phyloP scores from a whole-genome alignment of 345 rosid genomes.

The Pugionium dolabratum region DNA sequence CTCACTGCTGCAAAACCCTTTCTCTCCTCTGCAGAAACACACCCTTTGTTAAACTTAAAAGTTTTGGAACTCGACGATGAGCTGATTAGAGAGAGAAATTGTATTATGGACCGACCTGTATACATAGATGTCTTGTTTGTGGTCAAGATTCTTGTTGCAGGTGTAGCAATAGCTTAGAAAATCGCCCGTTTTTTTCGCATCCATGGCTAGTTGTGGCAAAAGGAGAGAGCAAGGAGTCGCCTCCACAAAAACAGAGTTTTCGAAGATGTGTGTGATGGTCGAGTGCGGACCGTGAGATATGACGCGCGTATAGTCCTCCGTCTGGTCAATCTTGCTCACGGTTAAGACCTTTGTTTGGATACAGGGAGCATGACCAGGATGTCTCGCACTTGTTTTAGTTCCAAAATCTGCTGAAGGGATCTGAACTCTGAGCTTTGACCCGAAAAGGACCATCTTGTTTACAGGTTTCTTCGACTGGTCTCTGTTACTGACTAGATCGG shows the following conservation, averaged over 20 bases:
- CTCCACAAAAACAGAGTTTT: conserved; percentile 65
- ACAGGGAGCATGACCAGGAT: conserved; percentile 30
- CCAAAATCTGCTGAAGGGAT: conserved; percentile 63
- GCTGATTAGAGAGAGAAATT: background rate
- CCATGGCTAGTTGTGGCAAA: background rate
- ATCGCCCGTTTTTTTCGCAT: background rate
- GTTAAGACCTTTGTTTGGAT: conserved; percentile 41
- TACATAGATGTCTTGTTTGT: conserved; percentile 50
- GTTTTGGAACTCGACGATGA: background rate
- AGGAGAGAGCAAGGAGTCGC: conserved; percentile 27
- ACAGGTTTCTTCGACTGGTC: conserved; percentile 35
- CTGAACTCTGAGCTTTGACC: conserved; percentile 53
- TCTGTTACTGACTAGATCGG: conserved; percentile 49
- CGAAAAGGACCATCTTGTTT: conserved; percentile 58
- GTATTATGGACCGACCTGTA: conserved; percentile 56
- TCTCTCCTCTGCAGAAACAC: conserved; percentile 67
- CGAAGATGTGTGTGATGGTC: conserved; percentile 76
- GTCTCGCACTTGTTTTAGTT: conserved; percentile 45
- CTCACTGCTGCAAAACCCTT: conserved; percentile 77
- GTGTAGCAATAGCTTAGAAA: conserved; percentile 45
- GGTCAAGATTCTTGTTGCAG: conserved; percentile 76
- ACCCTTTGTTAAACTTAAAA: background rate
- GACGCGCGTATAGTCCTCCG: conserved; percentile 87
- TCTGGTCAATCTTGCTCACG: conserved; percentile 65
- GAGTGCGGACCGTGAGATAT: conserved; percentile 76